Evolutionary conservation across 345 rosid species (phyloP).

Genomic region (Lagerstroemia speciosa): DNA sequence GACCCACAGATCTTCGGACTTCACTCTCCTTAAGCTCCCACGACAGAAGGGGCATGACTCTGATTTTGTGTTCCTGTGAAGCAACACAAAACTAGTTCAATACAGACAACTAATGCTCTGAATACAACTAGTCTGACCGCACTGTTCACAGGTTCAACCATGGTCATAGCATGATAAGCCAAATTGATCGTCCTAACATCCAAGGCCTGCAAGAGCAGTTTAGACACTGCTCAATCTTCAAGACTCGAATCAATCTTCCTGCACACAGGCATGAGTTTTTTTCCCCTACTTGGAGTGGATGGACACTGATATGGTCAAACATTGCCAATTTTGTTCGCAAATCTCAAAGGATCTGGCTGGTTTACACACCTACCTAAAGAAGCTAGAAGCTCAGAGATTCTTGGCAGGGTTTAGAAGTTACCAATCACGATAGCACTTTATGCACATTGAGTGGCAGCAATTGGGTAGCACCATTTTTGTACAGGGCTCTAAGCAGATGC

Average conservation of each 20-base stretch:
- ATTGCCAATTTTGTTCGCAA: background rate
- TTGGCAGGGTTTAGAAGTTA: constrained; percentile 11
- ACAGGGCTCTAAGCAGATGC: constrained; percentile 96
- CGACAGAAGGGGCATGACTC: constrained; percentile 98
- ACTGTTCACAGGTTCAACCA: constrained; percentile 7
- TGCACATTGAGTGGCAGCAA: constrained; percentile 94
- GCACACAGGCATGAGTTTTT: background rate
- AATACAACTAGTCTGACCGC: background rate
- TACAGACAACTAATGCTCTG: background rate
- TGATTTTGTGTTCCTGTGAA: constrained; percentile 69
- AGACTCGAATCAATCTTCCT: background rate
- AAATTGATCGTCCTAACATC: background rate
- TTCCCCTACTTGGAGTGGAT: background rate
- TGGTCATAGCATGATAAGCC: background rate
- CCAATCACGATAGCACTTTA: constrained; percentile 94
- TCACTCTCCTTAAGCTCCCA: constrained; percentile 85
- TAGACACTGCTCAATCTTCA: background rate
- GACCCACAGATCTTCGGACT: constrained; percentile 94
- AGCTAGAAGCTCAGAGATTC: background rate
- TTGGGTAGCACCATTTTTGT: constrained; percentile 86
- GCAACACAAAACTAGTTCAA: background rate
- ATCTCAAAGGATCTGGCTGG: background rate
- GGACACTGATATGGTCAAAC: background rate
- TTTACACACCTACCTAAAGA: background rate
- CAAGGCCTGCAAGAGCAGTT: background rate